Percentiles rank a stretch among this genome's conserved stretches.
phyloP scores from a whole-genome alignment of 176 grass and related monocot genomes.

The Avena insularis region DNA sequence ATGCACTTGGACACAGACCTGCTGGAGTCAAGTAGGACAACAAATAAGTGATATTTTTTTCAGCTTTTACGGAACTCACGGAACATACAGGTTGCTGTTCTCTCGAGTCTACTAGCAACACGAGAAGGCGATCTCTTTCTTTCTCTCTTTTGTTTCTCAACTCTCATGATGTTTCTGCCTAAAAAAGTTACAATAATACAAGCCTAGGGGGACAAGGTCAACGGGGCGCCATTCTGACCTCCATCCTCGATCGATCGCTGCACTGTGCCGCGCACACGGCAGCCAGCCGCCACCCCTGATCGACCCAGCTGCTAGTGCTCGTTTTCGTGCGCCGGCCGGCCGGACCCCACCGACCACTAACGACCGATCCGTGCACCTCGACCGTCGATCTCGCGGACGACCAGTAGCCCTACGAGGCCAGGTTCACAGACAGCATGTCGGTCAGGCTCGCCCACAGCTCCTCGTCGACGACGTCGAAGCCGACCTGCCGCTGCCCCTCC shows the following conservation, averaged over 20 bases:
- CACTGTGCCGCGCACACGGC: slow-evolving; percentile 40
- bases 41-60: neutral
- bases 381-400: neutral
- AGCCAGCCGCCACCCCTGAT: slow-evolving; percentile 26
- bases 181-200: slow-evolving; percentile 52
- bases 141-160: neutral
- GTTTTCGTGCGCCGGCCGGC: neutral
- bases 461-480: slow-evolving; percentile 61
- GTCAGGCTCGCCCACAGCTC: slow-evolving; percentile 73
- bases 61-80: slow-evolving; percentile 49
- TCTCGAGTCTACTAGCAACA: slow-evolving; percentile 8
- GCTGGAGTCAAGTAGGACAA: neutral
- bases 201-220: slow-evolving; percentile 48
- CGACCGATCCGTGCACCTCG: slow-evolving; percentile 4
- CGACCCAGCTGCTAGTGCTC: neutral
- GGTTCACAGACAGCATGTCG: slow-evolving; percentile 65
- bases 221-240: slow-evolving; percentile 51
- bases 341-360: slow-evolving; percentile 49
- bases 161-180: slow-evolving; percentile 50
- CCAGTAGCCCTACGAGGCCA: slow-evolving; percentile 41
- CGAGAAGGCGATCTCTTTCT: slow-evolving; percentile 4
- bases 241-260: neutral
- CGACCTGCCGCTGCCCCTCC: slow-evolving; percentile 38
- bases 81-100: slow-evolving; percentile 22
- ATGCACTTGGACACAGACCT: neutral